Evolutionary conservation across 2,329 filamentous ascomycete genomes (phyloP).

Genomic region (Ophiostoma australiae): DNA sequence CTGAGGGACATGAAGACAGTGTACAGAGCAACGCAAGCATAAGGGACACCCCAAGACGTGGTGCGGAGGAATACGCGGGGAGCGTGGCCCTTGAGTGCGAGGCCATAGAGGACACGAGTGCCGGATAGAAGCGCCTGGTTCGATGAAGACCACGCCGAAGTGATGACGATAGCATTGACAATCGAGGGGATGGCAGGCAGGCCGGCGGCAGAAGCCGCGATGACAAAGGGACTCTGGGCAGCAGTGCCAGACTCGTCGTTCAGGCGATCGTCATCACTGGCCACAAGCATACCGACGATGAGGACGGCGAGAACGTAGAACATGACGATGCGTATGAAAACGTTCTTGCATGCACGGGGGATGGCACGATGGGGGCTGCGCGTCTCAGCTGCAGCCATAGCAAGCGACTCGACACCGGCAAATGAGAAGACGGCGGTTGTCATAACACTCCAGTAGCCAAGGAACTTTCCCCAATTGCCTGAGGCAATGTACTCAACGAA

Average conservation of each 20-base stretch:
- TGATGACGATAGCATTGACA: slow-evolving; percentile 72
- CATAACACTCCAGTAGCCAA: slow-evolving; percentile 55
- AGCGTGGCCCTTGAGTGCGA: slow-evolving; percentile 56
- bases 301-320: slow-evolving; percentile 63
- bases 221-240: slow-evolving; percentile 60
- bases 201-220: slow-evolving; percentile 63
- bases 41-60: slow-evolving; percentile 51
- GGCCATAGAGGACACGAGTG: slow-evolving; percentile 54
- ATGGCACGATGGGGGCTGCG: slow-evolving; percentile 67
- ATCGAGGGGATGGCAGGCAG: slow-evolving; percentile 64
- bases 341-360: slow-evolving; percentile 66
- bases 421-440: slow-evolving; percentile 58
- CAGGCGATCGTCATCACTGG: slow-evolving; percentile 55
- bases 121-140: slow-evolving; percentile 61
- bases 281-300: slow-evolving; percentile 64
- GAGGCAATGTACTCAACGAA: slow-evolving; percentile 45
- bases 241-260: slow-evolving; percentile 45
- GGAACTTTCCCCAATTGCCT: slow-evolving; percentile 49
- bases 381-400: slow-evolving; percentile 57
- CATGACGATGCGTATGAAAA: slow-evolving; percentile 68
- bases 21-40: slow-evolving; percentile 44
- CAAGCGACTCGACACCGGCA: slow-evolving; percentile 51
- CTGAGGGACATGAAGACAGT: slow-evolving; percentile 52
- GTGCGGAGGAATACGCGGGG: slow-evolving; percentile 53
- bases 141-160: slow-evolving; percentile 63